Base-by-base conservation (phyloP, 176 grass and related monocot species). In the Poa annua region DNA sequence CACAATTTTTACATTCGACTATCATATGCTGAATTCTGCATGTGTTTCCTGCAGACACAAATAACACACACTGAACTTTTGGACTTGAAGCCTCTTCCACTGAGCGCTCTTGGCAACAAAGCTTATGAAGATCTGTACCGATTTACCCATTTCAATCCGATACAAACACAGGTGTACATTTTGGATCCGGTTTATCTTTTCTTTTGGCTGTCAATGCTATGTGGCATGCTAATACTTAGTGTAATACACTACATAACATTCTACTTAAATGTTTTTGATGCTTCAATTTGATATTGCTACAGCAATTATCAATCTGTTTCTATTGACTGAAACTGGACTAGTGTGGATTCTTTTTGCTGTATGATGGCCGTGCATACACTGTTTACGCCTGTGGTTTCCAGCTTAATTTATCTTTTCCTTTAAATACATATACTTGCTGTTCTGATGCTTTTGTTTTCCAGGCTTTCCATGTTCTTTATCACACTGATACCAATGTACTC, bases 81-180 rank as follows among this genome's bases (percentile, higher is more conserved):
- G 84, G 96, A 98, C 83, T 76, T 98, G 82, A 95, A 98, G 78
- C 96, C 96, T 89, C 92, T 98, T 86, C 96, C 92, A 80, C 70
- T 95, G 29, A 90, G 90, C 67, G 88, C 96, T 76, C 88, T 98
- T 75, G 64, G 88, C 80, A 95, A 93, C 72, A 88, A 88, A 74
- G 74, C 76, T 12, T 98, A 95, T 14, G 76, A 98, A 84, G 83
- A 85, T 76, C 68, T 93, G 39, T 98, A 93, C 74, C 95, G 83
- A 78, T 98, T 98, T 86, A 95, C 96, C 47, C 96, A 98, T 89
- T 98, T 98, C 85, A 98, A 98, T 76, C 96, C 96, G 6, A 98
- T 98, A 82, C 96, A 98, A 87, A 98, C 92, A 84, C 92, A 98
- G 90, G 89, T 92, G 89, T 92, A 54, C 26, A 76, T 76, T 84